These are phyloP conservation scores for Clonostachys sp. DNA, from an alignment of 2,329 filamentous ascomycete species.

Conservation along the genomic window DNA sequence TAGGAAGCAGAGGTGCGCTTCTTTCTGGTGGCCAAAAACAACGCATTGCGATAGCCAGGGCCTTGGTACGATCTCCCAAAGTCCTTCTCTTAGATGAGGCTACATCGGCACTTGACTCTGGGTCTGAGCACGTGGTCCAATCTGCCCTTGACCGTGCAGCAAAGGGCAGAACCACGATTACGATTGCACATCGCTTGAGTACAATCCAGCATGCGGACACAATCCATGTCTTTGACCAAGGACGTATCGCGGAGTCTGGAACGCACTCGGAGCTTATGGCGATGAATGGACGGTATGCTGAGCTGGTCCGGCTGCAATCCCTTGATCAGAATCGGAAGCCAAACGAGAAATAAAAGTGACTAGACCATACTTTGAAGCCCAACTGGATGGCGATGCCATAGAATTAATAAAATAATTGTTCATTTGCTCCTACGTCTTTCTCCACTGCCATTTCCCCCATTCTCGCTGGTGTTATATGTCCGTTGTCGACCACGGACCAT, in stretches of 20 bases:
- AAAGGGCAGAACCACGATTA: constrained; percentile 81
- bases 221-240: constrained; percentile 93
- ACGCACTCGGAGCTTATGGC: constrained; percentile 71
- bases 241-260: constrained; percentile 78
- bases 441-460: too few relatives aligned
- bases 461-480: too few relatives aligned
- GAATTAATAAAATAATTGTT: too few relatives aligned
- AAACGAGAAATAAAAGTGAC: too few relatives aligned
- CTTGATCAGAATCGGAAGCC: too few relatives aligned
- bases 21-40: constrained; percentile 96
- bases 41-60: constrained; percentile 89
- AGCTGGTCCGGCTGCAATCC: constrained; percentile 77
- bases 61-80: constrained; percentile 86
- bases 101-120: constrained; percentile 82
- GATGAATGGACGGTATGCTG: constrained; percentile 67
- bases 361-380: too few relatives aligned
- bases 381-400: too few relatives aligned
- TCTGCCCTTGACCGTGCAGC: constrained; percentile 76
- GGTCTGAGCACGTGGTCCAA: constrained; percentile 72
- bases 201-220: constrained; percentile 93
- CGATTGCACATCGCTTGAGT: constrained; percentile 84
- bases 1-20: constrained; percentile 91
- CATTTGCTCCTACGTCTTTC: too few relatives aligned
- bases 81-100: constrained; percentile 89
- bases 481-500: too few relatives aligned